phyloP scores from a whole-genome alignment of 257 asterid genomes.

The Nicotiana attenuata region DNA sequence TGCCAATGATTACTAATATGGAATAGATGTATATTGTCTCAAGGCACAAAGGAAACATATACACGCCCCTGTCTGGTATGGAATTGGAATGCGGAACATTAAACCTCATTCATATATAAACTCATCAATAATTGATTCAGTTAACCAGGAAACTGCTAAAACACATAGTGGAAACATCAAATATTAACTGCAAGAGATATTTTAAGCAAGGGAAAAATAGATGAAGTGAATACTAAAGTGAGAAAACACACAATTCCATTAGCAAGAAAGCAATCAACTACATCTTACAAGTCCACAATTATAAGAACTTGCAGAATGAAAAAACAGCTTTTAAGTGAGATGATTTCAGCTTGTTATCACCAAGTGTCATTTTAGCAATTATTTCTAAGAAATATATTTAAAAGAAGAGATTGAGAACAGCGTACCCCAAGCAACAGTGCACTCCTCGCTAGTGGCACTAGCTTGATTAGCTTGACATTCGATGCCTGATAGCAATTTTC shows the following conservation, averaged over 20 bases:
- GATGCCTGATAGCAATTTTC: slow-evolving; percentile 34
- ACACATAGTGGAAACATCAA: not conserved
- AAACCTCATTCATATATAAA: not conserved
- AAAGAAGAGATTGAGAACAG: not conserved
- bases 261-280: not conserved
- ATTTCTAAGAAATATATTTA: not conserved
- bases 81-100: not conserved
- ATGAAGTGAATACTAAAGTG: not conserved
- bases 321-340: not conserved
- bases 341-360: not conserved
- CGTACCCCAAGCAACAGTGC: slow-evolving; percentile 85
- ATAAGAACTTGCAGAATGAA: not conserved
- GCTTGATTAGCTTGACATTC: slow-evolving; percentile 83
- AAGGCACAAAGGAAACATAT: not conserved
- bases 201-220: not conserved
- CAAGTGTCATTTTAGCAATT: not conserved
- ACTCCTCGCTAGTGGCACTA: slow-evolving; percentile 72
- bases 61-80: not conserved
- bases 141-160: not conserved
- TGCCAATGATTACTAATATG: not conserved
- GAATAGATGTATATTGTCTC: not conserved
- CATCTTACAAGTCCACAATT: not conserved
- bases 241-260: not conserved
- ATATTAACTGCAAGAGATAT: not conserved
- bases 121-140: not conserved